Evolutionary conservation across 306 rosid genomes (phyloP), one percentile per base, ranked within the genome.

Genomic region (Lathyrus sativus): DNA sequence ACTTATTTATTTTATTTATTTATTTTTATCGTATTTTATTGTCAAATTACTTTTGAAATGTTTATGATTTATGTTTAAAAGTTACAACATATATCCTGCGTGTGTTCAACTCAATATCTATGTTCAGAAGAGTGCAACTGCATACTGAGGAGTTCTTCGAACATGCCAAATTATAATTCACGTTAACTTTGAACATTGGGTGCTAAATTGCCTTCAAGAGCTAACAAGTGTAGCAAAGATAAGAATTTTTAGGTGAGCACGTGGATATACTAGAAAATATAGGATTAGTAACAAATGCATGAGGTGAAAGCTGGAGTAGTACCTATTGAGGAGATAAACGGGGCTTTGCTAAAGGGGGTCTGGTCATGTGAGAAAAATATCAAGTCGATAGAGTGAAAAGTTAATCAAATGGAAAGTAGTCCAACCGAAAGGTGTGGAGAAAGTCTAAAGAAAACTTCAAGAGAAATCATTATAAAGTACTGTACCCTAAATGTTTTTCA

Each of bases 41-140:
- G 22, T 65, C 33, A 26, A n/a, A 46, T 45, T 73, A 4, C 75
- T 49, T 61, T 43, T 65, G 33, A 44, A 59, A 26, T 75, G 55
- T 60, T 59, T 58, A 50, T 57, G 56, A 43, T 50, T 70, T 44
- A 33, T 18, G 4, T 62, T 73, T 73, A 42, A 57, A 14, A 13
- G 63, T 48, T 39, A n/a, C 37, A 15, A 15, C 48, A 42, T 37
- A 18, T 13, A 42, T 77, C 50, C 65, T 22, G 39, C 17, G 54
- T 66, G 37, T 56, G 62, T 76, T 42, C 24, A 62, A 43, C 38
- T 69, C 41, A 61, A 61, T 33, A 51, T 61, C 33, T 44, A 35
- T 63, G 45, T 7, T 55, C 68, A 70, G 41, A 55, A 53, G 19
- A 56, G n/a, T 44, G 28, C 53, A 35, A 54, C 62, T 63, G 35